Percentiles rank a stretch among this genome's conserved stretches.
Evolutionary conservation across 1,284 basidiomycete species (phyloP).

Genomic region (Ceratobasidium sp.): DNA sequence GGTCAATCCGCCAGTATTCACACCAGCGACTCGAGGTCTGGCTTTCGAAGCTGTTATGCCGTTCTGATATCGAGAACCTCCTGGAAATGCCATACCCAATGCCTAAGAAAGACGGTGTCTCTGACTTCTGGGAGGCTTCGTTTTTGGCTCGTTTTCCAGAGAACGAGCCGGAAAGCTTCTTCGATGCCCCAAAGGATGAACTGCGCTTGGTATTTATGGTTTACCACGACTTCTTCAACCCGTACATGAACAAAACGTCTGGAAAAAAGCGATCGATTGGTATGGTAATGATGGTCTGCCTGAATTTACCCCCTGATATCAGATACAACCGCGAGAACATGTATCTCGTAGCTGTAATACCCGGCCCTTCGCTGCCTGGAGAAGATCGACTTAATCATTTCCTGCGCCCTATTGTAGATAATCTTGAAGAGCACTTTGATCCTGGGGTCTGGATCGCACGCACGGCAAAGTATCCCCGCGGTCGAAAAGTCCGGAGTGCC

Average conservation of each 20-base stretch:
- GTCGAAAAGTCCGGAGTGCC: too few species aligned
- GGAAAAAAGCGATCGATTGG: conserved; percentile 57
- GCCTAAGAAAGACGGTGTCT: neutral
- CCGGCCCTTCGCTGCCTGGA: conserved; percentile 54
- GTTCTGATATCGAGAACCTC: conserved; percentile 30
- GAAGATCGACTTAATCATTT: conserved; percentile 53
- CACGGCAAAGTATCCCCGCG: too few species aligned
- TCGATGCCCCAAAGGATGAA: conserved; percentile 46
- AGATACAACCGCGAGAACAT: conserved; percentile 58
- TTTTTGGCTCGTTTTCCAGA: conserved; percentile 51
- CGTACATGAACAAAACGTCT: conserved; percentile 48
- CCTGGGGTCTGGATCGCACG: conserved; percentile 55
- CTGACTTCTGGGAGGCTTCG: conserved; percentile 55
- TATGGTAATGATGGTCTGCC: conserved; percentile 57
- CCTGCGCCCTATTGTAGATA: neutral
- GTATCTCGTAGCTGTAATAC: conserved; percentile 59
- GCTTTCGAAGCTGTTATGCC: conserved; percentile 2
- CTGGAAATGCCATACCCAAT: neutral
- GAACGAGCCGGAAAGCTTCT: conserved; percentile 46
- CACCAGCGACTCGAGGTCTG: conserved; percentile 16
- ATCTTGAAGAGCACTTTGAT: neutral
- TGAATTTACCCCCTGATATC: conserved; percentile 58
- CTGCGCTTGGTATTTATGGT: conserved; percentile 55
- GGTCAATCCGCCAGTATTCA: neutral
- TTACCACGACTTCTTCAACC: conserved; percentile 57